Base-by-base conservation (phyloP, 352 stramenopile genomes). In the Phytophthora tubulina region DNA sequence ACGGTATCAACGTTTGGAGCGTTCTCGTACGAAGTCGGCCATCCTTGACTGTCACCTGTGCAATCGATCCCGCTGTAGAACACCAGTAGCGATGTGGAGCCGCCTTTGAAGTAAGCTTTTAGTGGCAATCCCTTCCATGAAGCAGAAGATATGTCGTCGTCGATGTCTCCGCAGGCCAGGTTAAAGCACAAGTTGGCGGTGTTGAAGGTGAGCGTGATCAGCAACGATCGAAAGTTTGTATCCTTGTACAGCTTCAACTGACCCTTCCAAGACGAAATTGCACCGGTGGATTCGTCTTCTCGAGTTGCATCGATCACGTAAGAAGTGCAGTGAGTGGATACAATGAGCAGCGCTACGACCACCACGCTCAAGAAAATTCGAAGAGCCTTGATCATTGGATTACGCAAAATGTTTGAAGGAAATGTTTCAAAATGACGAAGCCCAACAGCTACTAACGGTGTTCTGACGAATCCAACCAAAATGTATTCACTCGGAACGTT, bases 51-150 rank as follows among this genome's bases (percentile, higher is more conserved):
- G 14, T 30, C 51, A 39, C 57, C 66, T 8, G 35, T 54, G 15
- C 58, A 68, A n/a, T 63, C 33, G 15, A 48, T 57, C 30, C 53
- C 51, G 1, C 13, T 41, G 51, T 69, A 73, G 44, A 73, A 73
- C 13, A 42, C 50, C 5, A 69, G 55, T 2, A 64, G 39, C 1
- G 44, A 50, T 3, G 11, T 61, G 27, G 55, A 42, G 6, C 33
- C 44, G 14, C 46, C 54, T 5, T 33, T 68, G 21, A 62, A 62
- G 6, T 41, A 39, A 7, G 44, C 49, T 15, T 6, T 33, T 27
- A 49, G 32, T 11, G 66, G 58, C 5, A 73, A 56, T 17, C 58
- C 57, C 13, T 49, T 39, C 57, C 66, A 73, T 8, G 56, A 63
- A 3, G 52, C 50, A 17, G 65, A 73, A 4, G 57, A 67, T 21